Base-by-base conservation (phyloP, 1,139 yeast species). In the Fermentozyma sake region DNA sequence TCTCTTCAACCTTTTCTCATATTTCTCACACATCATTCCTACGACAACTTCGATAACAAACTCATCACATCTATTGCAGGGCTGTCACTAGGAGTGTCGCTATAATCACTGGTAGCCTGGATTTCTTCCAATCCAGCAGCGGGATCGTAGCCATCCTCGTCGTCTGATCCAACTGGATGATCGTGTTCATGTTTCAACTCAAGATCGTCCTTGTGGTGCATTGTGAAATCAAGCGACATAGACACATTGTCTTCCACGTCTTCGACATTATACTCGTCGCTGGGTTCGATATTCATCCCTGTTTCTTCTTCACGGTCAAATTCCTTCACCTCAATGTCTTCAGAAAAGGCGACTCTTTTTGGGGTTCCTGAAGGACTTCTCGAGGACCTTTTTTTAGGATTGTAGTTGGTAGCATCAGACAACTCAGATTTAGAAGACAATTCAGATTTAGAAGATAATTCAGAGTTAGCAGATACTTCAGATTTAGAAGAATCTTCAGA, bases 341-440 rank as follows among this genome's bases (percentile, higher is more conserved):
- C 71, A 0, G 70, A 58, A 36, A 67, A 67, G 10, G 72, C 72
- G 7, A 67, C 73, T 13, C 61, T 41, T 32, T 66, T 67, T 3
- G 61, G 61, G 4, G 61, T 51, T 3, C 58, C 56, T 8, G 56
- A 53, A 3, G 53, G 48, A 1, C 52, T 34, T 18, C 39, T 44
- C 6, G 46, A 43, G 2, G 39, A 38, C 33, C 46, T 38, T 29
- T 35, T 41, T 17, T 36, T 32, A 12, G 27, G 28, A 26, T 12
- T 8, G 11, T 18, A 19, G 21, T 15, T 12, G 7, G 13, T n/a
- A 6, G 21, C 17, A 27, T 27, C 20, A n/a, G n/a, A n/a, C n/a
- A n/a, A n/a, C n/a, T n/a, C n/a, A n/a, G n/a, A n/a, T n/a, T n/a
- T n/a, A n/a, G n/a, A n/a, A n/a, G n/a, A n/a, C n/a, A n/a, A n/a